Evolutionary conservation across 2,329 filamentous ascomycete species (phyloP).

Genomic region (Ophiostoma sp.): DNA sequence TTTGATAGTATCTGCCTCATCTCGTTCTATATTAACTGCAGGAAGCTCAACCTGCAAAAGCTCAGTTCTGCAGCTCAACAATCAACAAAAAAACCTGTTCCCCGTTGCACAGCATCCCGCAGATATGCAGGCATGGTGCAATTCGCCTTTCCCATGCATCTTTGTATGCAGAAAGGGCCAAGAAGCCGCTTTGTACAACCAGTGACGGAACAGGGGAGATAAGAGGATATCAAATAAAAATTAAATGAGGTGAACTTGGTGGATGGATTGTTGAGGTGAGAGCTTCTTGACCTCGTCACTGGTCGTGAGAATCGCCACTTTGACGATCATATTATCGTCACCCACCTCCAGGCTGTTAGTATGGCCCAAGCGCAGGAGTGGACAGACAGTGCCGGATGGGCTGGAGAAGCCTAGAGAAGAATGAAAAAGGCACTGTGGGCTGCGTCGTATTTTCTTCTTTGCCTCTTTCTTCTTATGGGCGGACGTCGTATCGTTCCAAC

Average conservation of each 20-base stretch:
- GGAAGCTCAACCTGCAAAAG: neutral
- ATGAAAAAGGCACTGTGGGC: neutral
- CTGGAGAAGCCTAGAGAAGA: neutral
- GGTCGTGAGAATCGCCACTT: neutral
- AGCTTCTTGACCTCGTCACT: neutral
- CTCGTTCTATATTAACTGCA: neutral
- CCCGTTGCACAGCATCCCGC: neutral
- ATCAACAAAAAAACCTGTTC: neutral
- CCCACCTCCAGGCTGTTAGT: neutral
- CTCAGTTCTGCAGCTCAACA: neutral
- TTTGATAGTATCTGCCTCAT: neutral
- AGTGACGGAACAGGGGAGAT: neutral
- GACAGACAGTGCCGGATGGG: neutral
- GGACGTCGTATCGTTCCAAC: constrained; percentile 6
- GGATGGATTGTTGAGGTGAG: neutral
- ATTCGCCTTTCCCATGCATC: constrained; percentile 1
- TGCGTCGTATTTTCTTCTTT: neutral
- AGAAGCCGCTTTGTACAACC: neutral
- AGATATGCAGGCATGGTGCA: neutral
- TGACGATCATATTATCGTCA: neutral
- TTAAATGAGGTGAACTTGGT: neutral
- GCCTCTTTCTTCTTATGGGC: neutral
- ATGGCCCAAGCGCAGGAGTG: neutral
- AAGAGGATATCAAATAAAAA: neutral
- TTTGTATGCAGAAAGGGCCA: neutral